Conservation (phyloP, 2,329 filamentous ascomycete genomes). For the Calycina herbarum region DNA sequence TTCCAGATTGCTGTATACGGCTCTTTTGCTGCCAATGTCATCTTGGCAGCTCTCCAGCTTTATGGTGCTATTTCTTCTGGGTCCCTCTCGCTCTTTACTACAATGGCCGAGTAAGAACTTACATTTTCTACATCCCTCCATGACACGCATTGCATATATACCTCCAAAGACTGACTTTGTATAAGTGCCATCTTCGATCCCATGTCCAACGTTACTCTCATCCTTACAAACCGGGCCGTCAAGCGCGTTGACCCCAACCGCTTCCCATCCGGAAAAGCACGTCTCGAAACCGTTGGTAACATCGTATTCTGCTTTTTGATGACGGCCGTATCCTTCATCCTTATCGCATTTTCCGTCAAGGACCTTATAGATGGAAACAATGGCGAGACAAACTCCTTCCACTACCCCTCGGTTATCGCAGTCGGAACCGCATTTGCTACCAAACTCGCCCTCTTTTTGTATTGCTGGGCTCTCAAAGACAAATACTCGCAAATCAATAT, state of each 20-base stretch:
- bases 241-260: constrained; percentile 80
- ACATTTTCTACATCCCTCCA: not conserved
- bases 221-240: constrained; percentile 84
- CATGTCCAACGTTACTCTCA: constrained; percentile 81
- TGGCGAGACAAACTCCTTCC: constrained; percentile 60
- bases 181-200: constrained; percentile 79
- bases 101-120: constrained; percentile 71
- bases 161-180: not conserved
- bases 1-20: constrained; percentile 66
- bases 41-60: constrained; percentile 77
- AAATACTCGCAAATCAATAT: constrained; percentile 91
- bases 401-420: constrained; percentile 80
- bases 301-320: constrained; percentile 97
- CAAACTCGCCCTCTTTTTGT: constrained; percentile 81
- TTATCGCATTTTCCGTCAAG: constrained; percentile 82
- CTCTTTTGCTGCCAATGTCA: constrained; percentile 76
- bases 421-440: constrained; percentile 82
- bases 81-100: constrained; percentile 95
- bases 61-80: constrained; percentile 85
- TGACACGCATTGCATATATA: not conserved
- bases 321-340: constrained; percentile 85
- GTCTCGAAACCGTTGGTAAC: constrained; percentile 93
- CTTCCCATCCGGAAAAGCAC: constrained; percentile 89
- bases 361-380: constrained; percentile 60
- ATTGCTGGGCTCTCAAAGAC: constrained; percentile 89